Percentiles rank a stretch among this genome's conserved stretches.
phyloP scores from a whole-genome alignment of 306 rosid genomes.

The Casuarina cunninghamiana region DNA sequence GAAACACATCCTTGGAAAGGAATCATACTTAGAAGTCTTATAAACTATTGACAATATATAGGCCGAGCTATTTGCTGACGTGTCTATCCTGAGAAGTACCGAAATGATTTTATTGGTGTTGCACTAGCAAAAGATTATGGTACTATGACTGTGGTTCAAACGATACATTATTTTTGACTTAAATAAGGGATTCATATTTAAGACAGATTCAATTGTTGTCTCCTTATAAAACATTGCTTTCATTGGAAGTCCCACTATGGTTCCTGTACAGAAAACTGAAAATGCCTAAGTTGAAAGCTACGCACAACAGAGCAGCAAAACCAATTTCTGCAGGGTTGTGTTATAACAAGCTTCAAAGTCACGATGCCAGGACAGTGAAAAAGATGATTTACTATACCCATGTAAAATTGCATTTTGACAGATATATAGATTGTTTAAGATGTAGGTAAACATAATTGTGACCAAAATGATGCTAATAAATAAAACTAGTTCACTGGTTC shows the following conservation, averaged over 20 bases:
- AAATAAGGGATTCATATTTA: background rate
- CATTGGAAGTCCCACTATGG: background rate
- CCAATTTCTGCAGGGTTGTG: background rate
- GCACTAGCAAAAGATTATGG: background rate
- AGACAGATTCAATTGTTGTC: background rate
- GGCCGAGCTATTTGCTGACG: background rate
- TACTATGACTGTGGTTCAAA: background rate
- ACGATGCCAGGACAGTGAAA: background rate
- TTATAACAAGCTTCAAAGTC: background rate
- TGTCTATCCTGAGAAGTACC: background rate
- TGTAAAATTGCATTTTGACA: background rate
- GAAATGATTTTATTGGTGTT: background rate
- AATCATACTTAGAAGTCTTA: background rate
- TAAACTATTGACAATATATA: background rate
- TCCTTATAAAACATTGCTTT: background rate
- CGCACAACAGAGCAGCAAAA: background rate
- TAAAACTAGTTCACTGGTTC: background rate
- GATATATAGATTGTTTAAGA: background rate
- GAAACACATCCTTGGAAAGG: background rate
- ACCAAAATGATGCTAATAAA: background rate
- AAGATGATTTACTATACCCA: background rate
- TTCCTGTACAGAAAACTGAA: background rate
- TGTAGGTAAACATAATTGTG: background rate
- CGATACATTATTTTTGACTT: background rate
- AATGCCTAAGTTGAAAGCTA: background rate